Base-by-base conservation (phyloP, 2,329 filamentous ascomycete genomes). In the Fusarium subglutinans region DNA sequence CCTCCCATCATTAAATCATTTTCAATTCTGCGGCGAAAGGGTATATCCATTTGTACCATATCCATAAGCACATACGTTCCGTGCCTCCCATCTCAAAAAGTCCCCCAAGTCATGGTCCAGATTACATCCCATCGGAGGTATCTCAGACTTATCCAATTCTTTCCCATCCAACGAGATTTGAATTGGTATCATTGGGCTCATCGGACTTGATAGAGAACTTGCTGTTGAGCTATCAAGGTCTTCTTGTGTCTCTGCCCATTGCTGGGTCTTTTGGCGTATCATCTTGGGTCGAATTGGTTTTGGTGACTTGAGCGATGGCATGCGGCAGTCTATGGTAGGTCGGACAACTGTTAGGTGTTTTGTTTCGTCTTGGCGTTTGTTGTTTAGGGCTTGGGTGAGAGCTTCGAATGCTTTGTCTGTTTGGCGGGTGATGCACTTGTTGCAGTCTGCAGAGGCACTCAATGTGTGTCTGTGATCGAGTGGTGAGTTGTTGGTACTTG, bases 401-500 rank as follows among this genome's bases (percentile, higher is more conserved):
- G 67, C 67, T 9, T 67, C 61, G 22, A 66, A 70, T 14, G 67
- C 61, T 33, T 51, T 47, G 26, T 71, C 68, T 13, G 67, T 62
- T 10, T 70, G 43, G 7, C 14, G 41, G 12, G 44, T 18, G 5
- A 69, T 33, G 33, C 61, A 60, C 20, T 51, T 33, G 4, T 63
- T 38, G 14, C 60, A 66, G 6, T 61, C 54, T 51, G 30, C n/a
- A 3, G 66, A 51, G 6, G 43, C 26, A 30, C 28, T 54, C 14
- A 43, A 22, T 6, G 60, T 35, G 15, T 70, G 66, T 22, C 33
- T 60, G 11, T 66, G 53, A 8, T 50, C 26, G 0, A 43, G 30
- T 0, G 37, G 47, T 10, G 40, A 43, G 11, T 15, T 9, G 6
- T 28, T 24, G 6, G 26, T 26, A 8, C 8, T 38, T 2, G 45